These are phyloP conservation scores for Suillus paluster DNA, from an alignment of 768 basidiomycete genomes.

Conservation along the genomic window DNA sequence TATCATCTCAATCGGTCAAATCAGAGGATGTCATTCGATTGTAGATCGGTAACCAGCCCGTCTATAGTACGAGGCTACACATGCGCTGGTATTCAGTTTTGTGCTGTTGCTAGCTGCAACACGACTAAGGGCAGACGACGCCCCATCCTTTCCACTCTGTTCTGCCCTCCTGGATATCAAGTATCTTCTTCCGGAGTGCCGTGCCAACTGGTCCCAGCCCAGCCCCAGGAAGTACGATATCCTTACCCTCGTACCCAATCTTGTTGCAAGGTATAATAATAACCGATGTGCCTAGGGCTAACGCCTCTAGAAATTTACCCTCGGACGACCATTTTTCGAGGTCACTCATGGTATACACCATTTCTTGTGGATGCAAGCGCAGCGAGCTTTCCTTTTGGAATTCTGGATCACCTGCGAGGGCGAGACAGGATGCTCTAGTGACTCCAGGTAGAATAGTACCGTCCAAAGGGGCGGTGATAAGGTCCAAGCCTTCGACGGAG, in stretches of 20 bases:
- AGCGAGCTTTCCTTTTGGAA: constrained; percentile 33
- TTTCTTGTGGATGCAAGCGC: constrained; percentile 56
- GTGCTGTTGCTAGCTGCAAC: too few species aligned
- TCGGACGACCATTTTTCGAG: constrained; percentile 56
- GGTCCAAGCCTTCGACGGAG: constrained; percentile 63
- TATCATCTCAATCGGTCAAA: too few species aligned
- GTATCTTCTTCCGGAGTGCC: constrained; percentile 71
- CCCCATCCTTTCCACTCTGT: constrained; percentile 69
- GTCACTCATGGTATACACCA: constrained; percentile 61
- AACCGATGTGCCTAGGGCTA: constrained; percentile 85
- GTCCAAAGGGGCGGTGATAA: constrained; percentile 88
- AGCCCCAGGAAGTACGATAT: constrained; percentile 60
- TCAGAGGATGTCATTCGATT: too few species aligned
- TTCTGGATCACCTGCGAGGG: constrained; percentile 68
- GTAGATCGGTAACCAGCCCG: too few species aligned
- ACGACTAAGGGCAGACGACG: constrained; percentile 37
- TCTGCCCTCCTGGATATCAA: constrained; percentile 76
- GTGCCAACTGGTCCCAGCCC: constrained; percentile 63
- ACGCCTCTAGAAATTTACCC: constrained; percentile 79
- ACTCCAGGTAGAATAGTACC: constrained; percentile 94
- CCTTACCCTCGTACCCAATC: constrained; percentile 74
- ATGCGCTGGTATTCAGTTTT: too few species aligned
- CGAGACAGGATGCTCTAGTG: constrained; percentile 84
- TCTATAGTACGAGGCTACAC: too few species aligned
- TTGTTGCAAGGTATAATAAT: constrained; percentile 73